Conservation (phyloP, 2,329 filamentous ascomycete genomes). For the Xylogone sp. region DNA sequence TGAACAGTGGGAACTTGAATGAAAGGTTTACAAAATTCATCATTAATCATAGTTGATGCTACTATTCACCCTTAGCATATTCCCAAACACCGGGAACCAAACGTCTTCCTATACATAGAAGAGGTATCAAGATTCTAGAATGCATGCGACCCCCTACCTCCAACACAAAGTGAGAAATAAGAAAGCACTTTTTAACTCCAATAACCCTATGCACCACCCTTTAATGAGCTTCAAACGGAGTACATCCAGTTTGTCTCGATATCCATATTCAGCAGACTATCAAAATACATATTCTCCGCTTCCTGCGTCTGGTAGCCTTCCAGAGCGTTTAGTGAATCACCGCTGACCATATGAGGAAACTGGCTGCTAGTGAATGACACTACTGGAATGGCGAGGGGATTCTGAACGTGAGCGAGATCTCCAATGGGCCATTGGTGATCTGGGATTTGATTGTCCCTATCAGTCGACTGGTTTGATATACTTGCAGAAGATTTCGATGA, state of each 20-base stretch:
- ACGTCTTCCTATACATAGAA: too few species aligned
- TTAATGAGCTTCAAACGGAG: slow-evolving; percentile 1
- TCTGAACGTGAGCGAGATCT: neutral
- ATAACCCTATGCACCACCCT: too few species aligned
- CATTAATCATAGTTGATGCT: too few species aligned
- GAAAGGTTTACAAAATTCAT: too few species aligned
- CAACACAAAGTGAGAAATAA: too few species aligned
- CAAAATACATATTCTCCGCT: slow-evolving; percentile 25
- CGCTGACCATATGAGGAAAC: slow-evolving; percentile 5
- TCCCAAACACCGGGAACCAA: too few species aligned
- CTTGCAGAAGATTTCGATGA: neutral
- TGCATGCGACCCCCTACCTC: too few species aligned
- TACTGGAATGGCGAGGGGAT: slow-evolving; percentile 4
- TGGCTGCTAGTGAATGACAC: slow-evolving; percentile 19
- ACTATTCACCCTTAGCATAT: too few species aligned
- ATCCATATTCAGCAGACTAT: slow-evolving; percentile 26
- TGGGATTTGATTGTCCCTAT: neutral
- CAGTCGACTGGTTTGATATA: neutral
- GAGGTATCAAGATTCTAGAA: too few species aligned
- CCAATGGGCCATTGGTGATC: neutral
- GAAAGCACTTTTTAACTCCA: too few species aligned
- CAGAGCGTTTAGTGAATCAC: slow-evolving; percentile 10
- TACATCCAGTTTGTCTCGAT: slow-evolving; percentile 27
- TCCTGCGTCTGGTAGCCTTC: slow-evolving; percentile 13
- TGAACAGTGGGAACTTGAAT: too few species aligned